A percentile compares a stretch with the other conserved stretches of the same genome.
phyloP scores from a whole-genome alignment of 768 basidiomycete species.

The Mrakia frigida region DNA sequence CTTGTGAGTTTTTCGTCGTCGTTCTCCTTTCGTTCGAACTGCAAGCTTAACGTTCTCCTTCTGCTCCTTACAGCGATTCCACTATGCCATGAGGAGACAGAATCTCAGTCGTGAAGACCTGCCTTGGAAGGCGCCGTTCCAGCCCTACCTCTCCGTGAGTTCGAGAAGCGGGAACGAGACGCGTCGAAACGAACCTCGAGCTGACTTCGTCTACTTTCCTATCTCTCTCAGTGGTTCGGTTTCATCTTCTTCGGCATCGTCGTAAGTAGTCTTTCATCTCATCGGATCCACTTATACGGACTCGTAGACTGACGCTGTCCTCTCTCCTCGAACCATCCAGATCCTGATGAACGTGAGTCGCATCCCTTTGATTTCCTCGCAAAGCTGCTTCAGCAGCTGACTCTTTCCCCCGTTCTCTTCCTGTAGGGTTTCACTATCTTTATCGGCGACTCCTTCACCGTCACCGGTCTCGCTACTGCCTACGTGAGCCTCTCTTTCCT shows the following conservation, averaged over 20 bases:
- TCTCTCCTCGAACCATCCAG: not conserved
- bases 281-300: too few species aligned
- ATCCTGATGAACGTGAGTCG: not conserved
- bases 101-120: conserved; percentile 20
- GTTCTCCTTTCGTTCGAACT: not conserved
- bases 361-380: not conserved
- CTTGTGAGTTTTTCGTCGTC: conserved; percentile 18
- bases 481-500: conserved; percentile 21
- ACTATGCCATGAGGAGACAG: conserved; percentile 28
- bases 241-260: not conserved
- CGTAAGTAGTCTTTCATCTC: not conserved
- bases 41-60: not conserved
- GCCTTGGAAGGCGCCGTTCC: conserved; percentile 28
- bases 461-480: not conserved
- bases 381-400: too few species aligned
- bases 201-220: too few species aligned
- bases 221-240: conserved; percentile 27
- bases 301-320: not conserved
- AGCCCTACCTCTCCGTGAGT: conserved; percentile 28
- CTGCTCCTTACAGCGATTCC: not conserved
- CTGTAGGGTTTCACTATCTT: conserved; percentile 32
- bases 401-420: not conserved
- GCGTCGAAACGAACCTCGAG: too few species aligned
- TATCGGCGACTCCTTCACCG: conserved; percentile 36
- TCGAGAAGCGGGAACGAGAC: too few species aligned